Conservation (phyloP, 2,329 filamentous ascomycete genomes). For the Ascochyta rabiei region DNA sequence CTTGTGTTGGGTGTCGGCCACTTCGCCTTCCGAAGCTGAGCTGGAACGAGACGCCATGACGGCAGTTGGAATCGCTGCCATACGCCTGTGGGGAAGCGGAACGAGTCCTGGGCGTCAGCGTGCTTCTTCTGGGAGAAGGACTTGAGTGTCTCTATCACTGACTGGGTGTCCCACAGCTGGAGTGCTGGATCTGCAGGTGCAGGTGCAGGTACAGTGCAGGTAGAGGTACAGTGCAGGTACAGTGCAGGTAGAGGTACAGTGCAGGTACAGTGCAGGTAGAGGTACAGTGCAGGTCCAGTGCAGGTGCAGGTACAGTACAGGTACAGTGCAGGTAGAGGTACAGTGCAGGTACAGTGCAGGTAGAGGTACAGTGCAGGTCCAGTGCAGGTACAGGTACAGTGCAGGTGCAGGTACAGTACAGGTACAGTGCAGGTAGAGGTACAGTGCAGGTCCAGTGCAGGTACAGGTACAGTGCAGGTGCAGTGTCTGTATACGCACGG, state of each 20-base stretch:
- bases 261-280: too few relatives aligned
- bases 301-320: too few relatives aligned
- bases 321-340: too few relatives aligned
- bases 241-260: too few relatives aligned
- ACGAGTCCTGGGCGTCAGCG: slow-evolving; percentile 36
- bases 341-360: too few relatives aligned
- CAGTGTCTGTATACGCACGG: slow-evolving; percentile 30
- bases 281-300: too few relatives aligned
- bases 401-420: slow-evolving; percentile 22
- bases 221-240: too few relatives aligned
- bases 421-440: too few relatives aligned
- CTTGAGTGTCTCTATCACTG: slow-evolving; percentile 45
- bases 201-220: slow-evolving; percentile 19
- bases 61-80: slow-evolving; percentile 12
- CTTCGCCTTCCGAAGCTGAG: slow-evolving; percentile 41
- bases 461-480: slow-evolving; percentile 23
- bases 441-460: slow-evolving; percentile 21
- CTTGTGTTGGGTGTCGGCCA: slow-evolving; percentile 38
- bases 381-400: slow-evolving; percentile 21
- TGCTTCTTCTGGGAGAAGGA: slow-evolving; percentile 34
- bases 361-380: too few relatives aligned
- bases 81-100: slow-evolving; percentile 19
- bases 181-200: slow-evolving; percentile 30
- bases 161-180: slow-evolving; percentile 41
- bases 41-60: slow-evolving; percentile 35